Conservation (phyloP, 2,329 filamentous ascomycete species). For the Fusarium temperatum region DNA sequence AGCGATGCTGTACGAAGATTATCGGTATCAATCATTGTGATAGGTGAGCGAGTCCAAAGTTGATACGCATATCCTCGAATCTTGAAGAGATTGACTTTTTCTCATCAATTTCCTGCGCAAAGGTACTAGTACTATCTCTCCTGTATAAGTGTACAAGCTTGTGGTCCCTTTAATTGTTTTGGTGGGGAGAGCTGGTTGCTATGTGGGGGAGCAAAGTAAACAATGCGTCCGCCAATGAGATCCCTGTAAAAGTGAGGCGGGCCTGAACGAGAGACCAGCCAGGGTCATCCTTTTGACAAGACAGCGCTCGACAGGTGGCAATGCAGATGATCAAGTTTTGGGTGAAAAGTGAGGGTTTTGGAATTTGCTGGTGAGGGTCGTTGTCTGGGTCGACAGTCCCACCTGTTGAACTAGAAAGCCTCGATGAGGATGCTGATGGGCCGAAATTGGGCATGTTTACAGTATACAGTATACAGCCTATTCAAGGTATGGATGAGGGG, state of each 20-base stretch:
- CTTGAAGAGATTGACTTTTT: constrained; percentile 20
- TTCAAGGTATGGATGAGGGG: background rate
- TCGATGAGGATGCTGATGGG: constrained; percentile 4
- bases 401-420: constrained; percentile 22
- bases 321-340: constrained; percentile 27
- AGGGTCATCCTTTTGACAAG: constrained; percentile 33
- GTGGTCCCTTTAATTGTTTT: constrained; percentile 32
- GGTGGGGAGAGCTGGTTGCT: constrained; percentile 48
- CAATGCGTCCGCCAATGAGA: constrained; percentile 41
- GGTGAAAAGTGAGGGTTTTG: background rate
- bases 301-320: constrained; percentile 39
- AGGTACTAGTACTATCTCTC: constrained; percentile 14
- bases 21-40: constrained; percentile 64
- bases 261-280: constrained; percentile 19
- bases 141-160: constrained; percentile 31
- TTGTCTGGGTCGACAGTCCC: constrained; percentile 32
- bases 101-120: constrained; percentile 13
- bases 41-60: constrained; percentile 10
- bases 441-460: constrained; percentile 19
- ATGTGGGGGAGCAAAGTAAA: constrained; percentile 51
- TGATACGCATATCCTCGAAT: constrained; percentile 36
- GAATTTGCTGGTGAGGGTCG: constrained; percentile 15
- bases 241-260: constrained; percentile 40
- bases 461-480: constrained; percentile 4
- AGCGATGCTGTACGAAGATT: constrained; percentile 73